Conservation (phyloP, 257 asterid genomes). For the Perilla frutescens region DNA sequence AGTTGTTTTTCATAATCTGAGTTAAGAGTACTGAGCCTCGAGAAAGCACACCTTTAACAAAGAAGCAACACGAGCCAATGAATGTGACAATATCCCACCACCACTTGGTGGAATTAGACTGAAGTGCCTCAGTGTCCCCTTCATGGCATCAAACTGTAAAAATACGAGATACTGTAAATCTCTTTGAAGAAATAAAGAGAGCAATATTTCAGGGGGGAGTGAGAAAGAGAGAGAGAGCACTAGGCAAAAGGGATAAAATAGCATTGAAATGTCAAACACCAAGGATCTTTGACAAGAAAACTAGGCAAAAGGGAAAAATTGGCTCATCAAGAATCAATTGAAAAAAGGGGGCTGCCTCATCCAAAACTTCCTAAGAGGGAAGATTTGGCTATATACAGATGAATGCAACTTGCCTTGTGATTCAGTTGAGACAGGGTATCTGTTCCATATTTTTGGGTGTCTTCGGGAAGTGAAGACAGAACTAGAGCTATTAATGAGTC, state of each 20-base stretch:
- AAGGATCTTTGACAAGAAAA: constrained; percentile 10
- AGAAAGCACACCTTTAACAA: constrained; percentile 69
- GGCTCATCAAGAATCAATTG: constrained; percentile 11
- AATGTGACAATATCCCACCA: constrained; percentile 88
- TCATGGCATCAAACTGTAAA: constrained; percentile 81
- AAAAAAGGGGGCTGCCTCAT: background rate
- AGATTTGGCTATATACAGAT: constrained; percentile 6
- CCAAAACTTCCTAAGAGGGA: constrained; percentile 10
- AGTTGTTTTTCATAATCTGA: constrained; percentile 18
- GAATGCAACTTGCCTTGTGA: constrained; percentile 69
- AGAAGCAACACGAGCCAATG: constrained; percentile 83
- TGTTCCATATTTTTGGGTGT: constrained; percentile 67
- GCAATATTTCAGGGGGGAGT: background rate
- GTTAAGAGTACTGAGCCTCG: constrained; percentile 8
- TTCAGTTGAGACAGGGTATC: constrained; percentile 78
- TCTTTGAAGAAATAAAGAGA: constrained; percentile 11
- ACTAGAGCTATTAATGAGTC: constrained; percentile 69
- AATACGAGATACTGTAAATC: constrained; percentile 27
- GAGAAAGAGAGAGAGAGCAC: background rate
- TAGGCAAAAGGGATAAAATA: background rate
- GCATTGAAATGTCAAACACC: constrained; percentile 6
- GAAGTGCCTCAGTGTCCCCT: constrained; percentile 82
- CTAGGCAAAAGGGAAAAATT: background rate
- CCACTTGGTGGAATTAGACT: constrained; percentile 86
- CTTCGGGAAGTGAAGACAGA: constrained; percentile 89